A percentile compares a stretch with the other conserved stretches of the same genome.
phyloP scores from a whole-genome alignment of 1,139 yeast genomes.

The Scheffersomyces quercinus region DNA sequence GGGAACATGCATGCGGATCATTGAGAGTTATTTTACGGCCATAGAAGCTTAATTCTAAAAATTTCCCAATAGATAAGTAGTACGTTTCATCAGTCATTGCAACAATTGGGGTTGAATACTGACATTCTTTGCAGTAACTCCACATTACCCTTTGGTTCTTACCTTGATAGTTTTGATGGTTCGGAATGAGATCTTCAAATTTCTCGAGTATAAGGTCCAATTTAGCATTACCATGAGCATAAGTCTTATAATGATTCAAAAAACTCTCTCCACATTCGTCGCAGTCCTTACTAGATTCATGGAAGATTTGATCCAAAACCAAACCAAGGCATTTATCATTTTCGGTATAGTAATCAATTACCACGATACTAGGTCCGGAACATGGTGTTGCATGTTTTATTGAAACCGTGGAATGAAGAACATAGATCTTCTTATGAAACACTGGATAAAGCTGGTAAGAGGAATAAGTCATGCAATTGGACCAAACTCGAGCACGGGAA shows the following conservation, averaged over 20 bases:
- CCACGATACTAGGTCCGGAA: constrained; percentile 80
- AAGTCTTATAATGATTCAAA: constrained; percentile 78
- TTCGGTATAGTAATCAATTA: constrained; percentile 87
- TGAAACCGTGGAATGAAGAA: constrained; percentile 80
- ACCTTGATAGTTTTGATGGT: constrained; percentile 54
- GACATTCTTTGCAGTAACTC: constrained; percentile 87
- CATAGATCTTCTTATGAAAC: constrained; percentile 73
- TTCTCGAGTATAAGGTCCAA: constrained; percentile 75
- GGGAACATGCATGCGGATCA: constrained; percentile 58
- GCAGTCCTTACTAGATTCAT: constrained; percentile 68
- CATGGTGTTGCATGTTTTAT: constrained; percentile 89
- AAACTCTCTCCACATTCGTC: constrained; percentile 77
- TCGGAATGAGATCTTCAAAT: constrained; percentile 48
- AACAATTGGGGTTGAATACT: constrained; percentile 70
- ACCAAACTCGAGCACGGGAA: constrained; percentile 40
- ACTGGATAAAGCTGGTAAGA: constrained; percentile 48
- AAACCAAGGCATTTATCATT: constrained; percentile 89
- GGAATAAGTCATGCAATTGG: constrained; percentile 37
- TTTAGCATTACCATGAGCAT: constrained; percentile 86
- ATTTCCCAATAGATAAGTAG: constrained; percentile 91
- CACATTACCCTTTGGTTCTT: constrained; percentile 69
- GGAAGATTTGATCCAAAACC: constrained; percentile 77
- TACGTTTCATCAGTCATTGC: constrained; percentile 91
- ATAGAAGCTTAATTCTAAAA: constrained; percentile 84
- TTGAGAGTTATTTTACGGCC: constrained; percentile 51